A percentile compares a stretch with the other conserved stretches of the same genome.
phyloP scores from a whole-genome alignment of 192 early-diverging fungal genomes.

The Podila clonocystis region DNA sequence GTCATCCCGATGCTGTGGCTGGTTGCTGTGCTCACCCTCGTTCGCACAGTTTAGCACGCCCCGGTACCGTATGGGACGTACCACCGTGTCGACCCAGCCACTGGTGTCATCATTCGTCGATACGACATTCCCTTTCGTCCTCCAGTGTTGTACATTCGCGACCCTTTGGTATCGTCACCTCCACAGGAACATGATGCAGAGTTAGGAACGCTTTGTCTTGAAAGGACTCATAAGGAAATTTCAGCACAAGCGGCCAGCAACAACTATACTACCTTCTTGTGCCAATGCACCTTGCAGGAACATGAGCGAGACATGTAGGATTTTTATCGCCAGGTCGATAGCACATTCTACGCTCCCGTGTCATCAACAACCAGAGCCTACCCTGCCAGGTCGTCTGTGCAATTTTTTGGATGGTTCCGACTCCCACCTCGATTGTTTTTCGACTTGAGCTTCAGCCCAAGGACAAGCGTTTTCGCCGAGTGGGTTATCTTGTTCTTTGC shows the following conservation, averaged over 20 bases:
- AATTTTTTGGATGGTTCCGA: neutral
- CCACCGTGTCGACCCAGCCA: neutral
- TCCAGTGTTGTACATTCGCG: neutral
- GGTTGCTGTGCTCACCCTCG: neutral
- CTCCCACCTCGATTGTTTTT: neutral
- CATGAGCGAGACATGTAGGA: neutral
- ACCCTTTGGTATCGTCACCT: neutral
- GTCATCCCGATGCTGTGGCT: neutral
- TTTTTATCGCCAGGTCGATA: neutral
- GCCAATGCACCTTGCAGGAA: neutral
- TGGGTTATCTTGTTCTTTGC: neutral
- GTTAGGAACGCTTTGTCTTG: neutral
- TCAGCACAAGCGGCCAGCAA: too few species aligned
- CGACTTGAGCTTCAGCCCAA: neutral
- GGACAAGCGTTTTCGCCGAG: neutral
- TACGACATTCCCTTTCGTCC: neutral
- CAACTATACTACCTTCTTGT: neutral
- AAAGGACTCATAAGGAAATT: too few species aligned
- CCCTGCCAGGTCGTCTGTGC: neutral
- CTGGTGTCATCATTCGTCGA: neutral
- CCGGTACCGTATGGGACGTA: neutral
- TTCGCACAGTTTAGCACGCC: neutral
- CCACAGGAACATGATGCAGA: neutral
- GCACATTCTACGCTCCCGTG: neutral
- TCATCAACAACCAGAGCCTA: neutral